Conservation (phyloP, 83 land plant species). For the Picea abies region DNA sequence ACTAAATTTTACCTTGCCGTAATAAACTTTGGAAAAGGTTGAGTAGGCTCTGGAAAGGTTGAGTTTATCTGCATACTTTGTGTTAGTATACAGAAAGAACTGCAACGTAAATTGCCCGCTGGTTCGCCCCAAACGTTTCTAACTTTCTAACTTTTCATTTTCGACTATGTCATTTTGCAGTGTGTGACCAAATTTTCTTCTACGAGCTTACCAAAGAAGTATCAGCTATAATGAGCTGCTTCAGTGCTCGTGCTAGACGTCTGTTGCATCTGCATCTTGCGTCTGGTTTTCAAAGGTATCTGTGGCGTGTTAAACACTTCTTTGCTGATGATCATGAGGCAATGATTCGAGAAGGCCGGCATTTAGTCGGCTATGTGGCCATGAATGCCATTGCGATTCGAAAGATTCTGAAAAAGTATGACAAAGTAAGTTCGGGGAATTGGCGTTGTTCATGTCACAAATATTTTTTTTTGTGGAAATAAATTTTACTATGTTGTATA, state of each 20-base stretch:
- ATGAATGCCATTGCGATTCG: constrained; percentile 70
- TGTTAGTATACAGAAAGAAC: no score
- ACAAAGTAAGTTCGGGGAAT: constrained; percentile 39
- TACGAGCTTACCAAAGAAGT: constrained; percentile 52
- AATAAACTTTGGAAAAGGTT: no score
- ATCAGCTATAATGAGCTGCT: constrained; percentile 52
- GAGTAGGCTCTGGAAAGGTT: no score
- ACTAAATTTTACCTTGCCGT: no score
- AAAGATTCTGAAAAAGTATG: constrained; percentile 72
- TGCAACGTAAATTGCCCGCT: no score
- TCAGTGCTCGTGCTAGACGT: constrained; percentile 44
- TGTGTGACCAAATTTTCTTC: constrained; percentile 60
- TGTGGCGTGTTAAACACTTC: constrained; percentile 37
- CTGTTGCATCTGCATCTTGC: constrained; percentile 45
- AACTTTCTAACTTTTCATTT: no score
- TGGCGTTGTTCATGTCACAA: neutral
- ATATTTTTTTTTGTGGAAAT: no score
- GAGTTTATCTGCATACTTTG: no score
- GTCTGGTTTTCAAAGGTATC: constrained; percentile 33
- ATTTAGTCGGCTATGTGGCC: constrained; percentile 49
- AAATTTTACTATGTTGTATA: no score
- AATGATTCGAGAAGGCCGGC: constrained; percentile 44
- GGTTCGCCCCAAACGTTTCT: no score
- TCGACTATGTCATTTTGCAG: constrained; percentile 26
- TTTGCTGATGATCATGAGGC: constrained; percentile 37